Percentiles rank a stretch among this genome's conserved stretches.
Evolutionary conservation across 2,329 filamentous ascomycete species (phyloP).

Genomic region (Zelopaecilomyces penicillatus): DNA sequence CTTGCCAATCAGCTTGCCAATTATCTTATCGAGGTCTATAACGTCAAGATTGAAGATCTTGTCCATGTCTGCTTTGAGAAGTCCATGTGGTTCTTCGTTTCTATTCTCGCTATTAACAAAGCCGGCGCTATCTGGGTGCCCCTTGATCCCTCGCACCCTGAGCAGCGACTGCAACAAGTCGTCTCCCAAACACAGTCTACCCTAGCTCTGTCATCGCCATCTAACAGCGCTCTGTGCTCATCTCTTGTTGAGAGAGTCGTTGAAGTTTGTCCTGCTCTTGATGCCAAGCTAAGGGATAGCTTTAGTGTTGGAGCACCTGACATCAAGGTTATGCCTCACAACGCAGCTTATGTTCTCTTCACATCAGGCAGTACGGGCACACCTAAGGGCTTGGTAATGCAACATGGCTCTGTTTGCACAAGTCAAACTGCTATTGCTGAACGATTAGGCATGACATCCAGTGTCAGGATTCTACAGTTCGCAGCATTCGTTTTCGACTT

Average conservation of each 20-base stretch:
- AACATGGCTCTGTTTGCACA: conserved; percentile 7
- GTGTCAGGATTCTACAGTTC: conserved; percentile 5
- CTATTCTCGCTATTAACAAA: conserved; percentile 18
- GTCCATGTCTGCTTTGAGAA: conserved; percentile 13
- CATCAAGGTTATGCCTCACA: background rate
- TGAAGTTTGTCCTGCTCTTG: background rate
- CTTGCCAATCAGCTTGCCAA: conserved; percentile 1
- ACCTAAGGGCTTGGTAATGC: conserved; percentile 7
- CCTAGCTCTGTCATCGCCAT: conserved; percentile 1
- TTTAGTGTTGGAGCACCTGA: no score
- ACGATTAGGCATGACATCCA: conserved; percentile 1
- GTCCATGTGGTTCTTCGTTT: conserved; percentile 13
- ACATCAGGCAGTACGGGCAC: conserved; percentile 5
- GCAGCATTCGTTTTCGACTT: conserved; percentile 11
- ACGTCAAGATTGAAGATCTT: conserved; percentile 17
- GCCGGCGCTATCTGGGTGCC: conserved; percentile 18
- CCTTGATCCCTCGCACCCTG: conserved; percentile 14
- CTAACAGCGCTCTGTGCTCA: conserved; percentile 7
- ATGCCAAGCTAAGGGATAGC: background rate
- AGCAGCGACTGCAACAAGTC: conserved; percentile 5
- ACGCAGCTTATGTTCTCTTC: conserved; percentile 6
- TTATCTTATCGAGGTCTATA: conserved; percentile 6
- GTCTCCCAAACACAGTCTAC: background rate
- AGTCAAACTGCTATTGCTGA: conserved; percentile 8
- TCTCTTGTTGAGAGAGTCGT: conserved; percentile 7